A percentile compares a stretch with the other conserved stretches of the same genome.
These are phyloP conservation scores for Candida endomychidarum DNA, from an alignment of 805 yeast species.

Conservation along the genomic window DNA sequence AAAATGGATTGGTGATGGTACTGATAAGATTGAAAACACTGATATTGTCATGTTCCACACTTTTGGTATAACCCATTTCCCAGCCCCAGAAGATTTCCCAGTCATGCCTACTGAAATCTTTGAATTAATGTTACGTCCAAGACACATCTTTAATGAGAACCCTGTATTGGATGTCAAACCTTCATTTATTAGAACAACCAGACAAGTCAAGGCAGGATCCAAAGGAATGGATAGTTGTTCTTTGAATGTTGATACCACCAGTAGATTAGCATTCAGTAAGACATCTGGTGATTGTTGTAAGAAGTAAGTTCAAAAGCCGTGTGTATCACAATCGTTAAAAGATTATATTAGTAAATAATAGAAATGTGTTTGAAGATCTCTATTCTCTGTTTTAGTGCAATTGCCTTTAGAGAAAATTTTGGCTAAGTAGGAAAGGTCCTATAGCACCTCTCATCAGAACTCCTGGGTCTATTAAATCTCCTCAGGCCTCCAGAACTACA, in stretches of 20 bases:
- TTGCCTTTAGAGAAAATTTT: no score
- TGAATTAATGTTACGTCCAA: conserved; percentile 70
- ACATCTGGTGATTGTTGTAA: conserved; percentile 25
- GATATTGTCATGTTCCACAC: conserved; percentile 79
- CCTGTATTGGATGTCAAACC: conserved; percentile 78
- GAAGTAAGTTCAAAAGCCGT: conserved; percentile 2
- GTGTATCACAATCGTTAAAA: no score
- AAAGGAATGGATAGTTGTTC: conserved; percentile 35
- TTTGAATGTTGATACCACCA: conserved; percentile 38
- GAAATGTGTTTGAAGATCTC: no score
- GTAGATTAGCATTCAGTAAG: conserved; percentile 38
- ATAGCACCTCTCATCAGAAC: no score
- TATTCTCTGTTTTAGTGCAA: no score
- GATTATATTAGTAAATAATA: no score
- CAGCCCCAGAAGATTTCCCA: conserved; percentile 89
- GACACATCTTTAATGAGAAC: conserved; percentile 75
- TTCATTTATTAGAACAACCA: conserved; percentile 45
- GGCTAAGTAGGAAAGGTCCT: no score
- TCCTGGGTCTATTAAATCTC: no score
- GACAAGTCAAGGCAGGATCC: conserved; percentile 37
- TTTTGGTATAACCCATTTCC: conserved; percentile 83
- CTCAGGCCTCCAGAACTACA: no score
- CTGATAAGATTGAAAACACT: conserved; percentile 58
- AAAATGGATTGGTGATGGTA: conserved; percentile 66
- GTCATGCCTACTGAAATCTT: conserved; percentile 87